These are phyloP conservation scores for Dioszegia crocea DNA, from an alignment of 768 basidiomycete genomes.

Conservation along the genomic window DNA sequence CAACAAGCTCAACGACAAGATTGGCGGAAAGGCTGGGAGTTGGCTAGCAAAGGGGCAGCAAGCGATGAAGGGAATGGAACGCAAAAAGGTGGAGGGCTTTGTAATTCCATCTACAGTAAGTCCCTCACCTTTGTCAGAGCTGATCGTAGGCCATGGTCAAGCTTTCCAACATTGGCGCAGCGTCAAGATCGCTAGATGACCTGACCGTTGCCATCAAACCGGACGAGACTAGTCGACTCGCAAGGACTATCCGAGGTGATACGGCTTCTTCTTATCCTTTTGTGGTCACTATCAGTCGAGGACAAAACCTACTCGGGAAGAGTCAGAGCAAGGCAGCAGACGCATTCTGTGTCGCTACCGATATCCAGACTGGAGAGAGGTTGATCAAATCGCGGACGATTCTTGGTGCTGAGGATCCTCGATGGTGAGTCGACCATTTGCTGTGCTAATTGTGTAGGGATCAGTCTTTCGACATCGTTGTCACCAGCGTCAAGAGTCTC, in stretches of 20 bases:
- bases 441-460: constrained; percentile 25
- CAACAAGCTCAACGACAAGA: constrained; percentile 23
- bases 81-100: constrained; percentile 44
- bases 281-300: constrained; percentile 37
- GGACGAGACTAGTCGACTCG: constrained; percentile 43
- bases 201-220: constrained; percentile 43
- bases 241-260: constrained; percentile 17
- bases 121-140: background rate
- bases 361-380: constrained; percentile 31
- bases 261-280: constrained; percentile 30
- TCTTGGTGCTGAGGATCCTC: constrained; percentile 42
- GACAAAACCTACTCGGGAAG: constrained; percentile 38
- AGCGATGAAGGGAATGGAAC: constrained; percentile 46
- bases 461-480: constrained; percentile 41
- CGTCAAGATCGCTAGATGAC: constrained; percentile 39
- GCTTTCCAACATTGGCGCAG: constrained; percentile 45
- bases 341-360: constrained; percentile 37
- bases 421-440: constrained; percentile 30
- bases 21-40: constrained; percentile 43
- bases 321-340: constrained; percentile 37
- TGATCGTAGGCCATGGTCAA: constrained; percentile 45
- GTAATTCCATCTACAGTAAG: constrained; percentile 38
- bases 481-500: constrained; percentile 28
- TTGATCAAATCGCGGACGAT: constrained; percentile 45
- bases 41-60: constrained; percentile 50